These are phyloP conservation scores for Uncinocarpus reesii DNA, from an alignment of 2,329 filamentous ascomycete species.

Conservation along the genomic window DNA sequence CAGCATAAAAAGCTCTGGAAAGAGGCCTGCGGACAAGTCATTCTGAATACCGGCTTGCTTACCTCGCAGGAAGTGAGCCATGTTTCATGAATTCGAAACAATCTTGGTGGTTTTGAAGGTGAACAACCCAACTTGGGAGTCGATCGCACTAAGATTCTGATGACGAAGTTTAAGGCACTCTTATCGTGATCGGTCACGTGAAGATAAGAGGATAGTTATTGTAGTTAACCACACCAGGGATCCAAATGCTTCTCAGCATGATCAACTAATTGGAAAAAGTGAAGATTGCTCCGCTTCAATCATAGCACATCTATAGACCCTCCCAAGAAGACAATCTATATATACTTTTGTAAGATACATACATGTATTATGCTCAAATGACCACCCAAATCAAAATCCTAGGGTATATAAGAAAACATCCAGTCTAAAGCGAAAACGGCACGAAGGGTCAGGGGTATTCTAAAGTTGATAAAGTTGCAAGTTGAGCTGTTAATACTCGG, in stretches of 20 bases:
- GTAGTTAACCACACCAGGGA: too few relatives aligned
- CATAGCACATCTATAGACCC: background rate
- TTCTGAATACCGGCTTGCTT: constrained; percentile 90
- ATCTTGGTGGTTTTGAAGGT: background rate
- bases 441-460: constrained; percentile 12
- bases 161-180: background rate
- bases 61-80: constrained; percentile 80
- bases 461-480: constrained; percentile 25
- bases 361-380: background rate
- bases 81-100: constrained; percentile 29
- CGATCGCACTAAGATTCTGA: background rate
- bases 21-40: constrained; percentile 75
- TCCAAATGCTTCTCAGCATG: too few relatives aligned
- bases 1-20: constrained; percentile 65
- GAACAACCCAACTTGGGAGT: background rate
- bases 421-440: background rate
- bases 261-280: too few relatives aligned
- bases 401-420: background rate
- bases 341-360: constrained; percentile 1
- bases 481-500: constrained; percentile 26
- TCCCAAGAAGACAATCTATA: background rate
- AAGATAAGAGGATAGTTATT: background rate
- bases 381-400: background rate
- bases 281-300: too few relatives aligned
- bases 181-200: constrained; percentile 2